Evolutionary conservation across 2,329 filamentous ascomycete genomes (phyloP).

Genomic region (Aspergillus latus): DNA sequence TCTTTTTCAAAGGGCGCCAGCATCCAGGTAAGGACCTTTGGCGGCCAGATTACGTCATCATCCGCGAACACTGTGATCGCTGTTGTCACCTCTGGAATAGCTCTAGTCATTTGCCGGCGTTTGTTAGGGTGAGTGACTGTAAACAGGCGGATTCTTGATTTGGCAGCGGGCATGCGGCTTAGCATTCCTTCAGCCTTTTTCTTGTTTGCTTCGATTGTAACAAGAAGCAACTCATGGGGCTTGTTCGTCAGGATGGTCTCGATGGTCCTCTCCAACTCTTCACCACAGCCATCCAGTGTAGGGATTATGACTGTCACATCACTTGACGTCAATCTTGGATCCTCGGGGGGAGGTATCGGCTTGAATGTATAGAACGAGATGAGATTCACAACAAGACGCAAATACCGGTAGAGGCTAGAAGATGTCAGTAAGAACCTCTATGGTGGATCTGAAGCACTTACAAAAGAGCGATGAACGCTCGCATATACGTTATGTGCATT

Average conservation of each 20-base stretch:
- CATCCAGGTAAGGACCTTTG: constrained; percentile 84
- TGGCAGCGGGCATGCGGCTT: constrained; percentile 54
- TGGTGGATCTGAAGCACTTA: constrained; percentile 26
- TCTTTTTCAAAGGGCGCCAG: constrained; percentile 86
- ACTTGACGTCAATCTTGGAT: constrained; percentile 73
- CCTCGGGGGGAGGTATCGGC: constrained; percentile 76
- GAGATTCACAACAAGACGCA: constrained; percentile 80
- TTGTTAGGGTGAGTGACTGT: constrained; percentile 88
- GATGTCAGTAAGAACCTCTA: constrained; percentile 13
- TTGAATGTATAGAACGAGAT: constrained; percentile 83
- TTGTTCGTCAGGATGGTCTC: constrained; percentile 55
- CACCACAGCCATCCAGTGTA: constrained; percentile 82
- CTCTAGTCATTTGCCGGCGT: constrained; percentile 87
- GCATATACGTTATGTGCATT: constrained; percentile 42
- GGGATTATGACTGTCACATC: constrained; percentile 95
- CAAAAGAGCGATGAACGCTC: constrained; percentile 45
- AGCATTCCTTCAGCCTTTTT: constrained; percentile 65
- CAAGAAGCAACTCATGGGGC: constrained; percentile 72
- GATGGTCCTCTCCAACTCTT: constrained; percentile 79
- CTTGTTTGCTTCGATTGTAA: constrained; percentile 80
- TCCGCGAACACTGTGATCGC: constrained; percentile 89
- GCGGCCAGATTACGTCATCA: constrained; percentile 92
- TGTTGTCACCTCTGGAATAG: constrained; percentile 80
- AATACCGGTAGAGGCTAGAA: constrained; percentile 77
- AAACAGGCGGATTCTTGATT: constrained; percentile 70